Evolutionary conservation across 371 early-diverging fungal species (phyloP).

Genomic region (Parasitella parasitica): DNA sequence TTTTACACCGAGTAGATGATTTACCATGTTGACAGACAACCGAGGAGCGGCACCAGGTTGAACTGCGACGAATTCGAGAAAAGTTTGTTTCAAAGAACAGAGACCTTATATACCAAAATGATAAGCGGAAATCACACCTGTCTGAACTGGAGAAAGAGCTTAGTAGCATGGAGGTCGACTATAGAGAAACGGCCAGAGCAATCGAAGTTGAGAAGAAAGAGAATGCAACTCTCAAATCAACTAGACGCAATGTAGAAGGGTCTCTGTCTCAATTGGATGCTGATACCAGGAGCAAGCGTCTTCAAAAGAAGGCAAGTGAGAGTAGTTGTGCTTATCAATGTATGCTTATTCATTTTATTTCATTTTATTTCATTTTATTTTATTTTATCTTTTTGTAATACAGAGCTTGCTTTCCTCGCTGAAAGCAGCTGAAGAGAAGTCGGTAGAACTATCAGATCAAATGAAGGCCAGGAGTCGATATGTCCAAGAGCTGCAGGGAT

Average conservation of each 20-base stretch:
- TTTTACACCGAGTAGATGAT: too few relatives aligned
- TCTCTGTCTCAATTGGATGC: neutral
- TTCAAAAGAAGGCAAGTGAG: slow-evolving; percentile 3
- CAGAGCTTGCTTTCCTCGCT: slow-evolving; percentile 1
- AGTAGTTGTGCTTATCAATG: neutral
- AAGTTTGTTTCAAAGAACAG: slow-evolving; percentile 5
- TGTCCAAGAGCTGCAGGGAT: slow-evolving; percentile 57
- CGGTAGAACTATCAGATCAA: neutral
- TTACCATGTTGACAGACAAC: neutral
- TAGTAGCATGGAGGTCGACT: neutral
- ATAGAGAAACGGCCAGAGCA: neutral
- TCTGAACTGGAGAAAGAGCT: neutral
- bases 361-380: too few relatives aligned
- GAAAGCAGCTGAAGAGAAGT: neutral
- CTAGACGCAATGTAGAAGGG: neutral
- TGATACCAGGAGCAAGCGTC: neutral
- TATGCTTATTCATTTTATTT: too few relatives aligned
- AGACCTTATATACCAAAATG: slow-evolving; percentile 1
- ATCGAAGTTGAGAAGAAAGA: neutral
- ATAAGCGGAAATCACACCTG: neutral
- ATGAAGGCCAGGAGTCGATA: slow-evolving; percentile 19
- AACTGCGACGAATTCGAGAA: neutral
- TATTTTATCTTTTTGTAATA: neutral
- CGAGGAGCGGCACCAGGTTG: slow-evolving; percentile 6
- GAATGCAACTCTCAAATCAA: neutral